Evolutionary conservation across 148 eudicot genomes (phyloP).

Genomic region (Dysphania ambrosioides): DNA sequence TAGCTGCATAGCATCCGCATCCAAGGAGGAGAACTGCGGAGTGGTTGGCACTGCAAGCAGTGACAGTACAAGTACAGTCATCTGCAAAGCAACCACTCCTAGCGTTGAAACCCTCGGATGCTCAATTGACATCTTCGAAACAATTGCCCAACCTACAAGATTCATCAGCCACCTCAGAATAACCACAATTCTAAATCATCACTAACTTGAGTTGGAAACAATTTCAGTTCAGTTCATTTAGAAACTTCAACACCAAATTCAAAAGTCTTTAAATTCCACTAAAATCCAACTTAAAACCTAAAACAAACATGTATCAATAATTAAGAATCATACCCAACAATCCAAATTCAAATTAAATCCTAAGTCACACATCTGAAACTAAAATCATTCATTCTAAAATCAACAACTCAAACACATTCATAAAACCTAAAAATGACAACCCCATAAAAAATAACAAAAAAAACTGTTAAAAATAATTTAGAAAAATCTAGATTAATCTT

Average conservation of each 20-base stretch:
- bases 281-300: neutral
- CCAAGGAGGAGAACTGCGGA: slow-evolving; percentile 34
- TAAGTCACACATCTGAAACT: neutral
- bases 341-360: neutral
- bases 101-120: slow-evolving; percentile 20
- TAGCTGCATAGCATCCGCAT: slow-evolving; percentile 54
- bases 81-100: slow-evolving; percentile 11
- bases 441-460: neutral
- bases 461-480: no score
- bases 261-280: neutral
- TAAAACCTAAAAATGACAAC: neutral
- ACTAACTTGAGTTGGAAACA: neutral
- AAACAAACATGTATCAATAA: neutral
- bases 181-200: neutral
- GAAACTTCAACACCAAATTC: neutral
- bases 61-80: slow-evolving; percentile 18
- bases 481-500: no score
- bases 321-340: neutral
- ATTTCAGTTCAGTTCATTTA: neutral
- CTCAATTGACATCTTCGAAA: slow-evolving; percentile 24
- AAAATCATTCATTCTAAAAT: neutral
- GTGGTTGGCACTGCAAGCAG: slow-evolving; percentile 10
- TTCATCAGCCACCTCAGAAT: neutral
- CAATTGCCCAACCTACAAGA: slow-evolving; percentile 20
- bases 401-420: neutral